Percentiles rank a stretch among this genome's conserved stretches.
Evolutionary conservation across 345 rosid genomes (phyloP).

Genomic region (Excoecaria agallocha): DNA sequence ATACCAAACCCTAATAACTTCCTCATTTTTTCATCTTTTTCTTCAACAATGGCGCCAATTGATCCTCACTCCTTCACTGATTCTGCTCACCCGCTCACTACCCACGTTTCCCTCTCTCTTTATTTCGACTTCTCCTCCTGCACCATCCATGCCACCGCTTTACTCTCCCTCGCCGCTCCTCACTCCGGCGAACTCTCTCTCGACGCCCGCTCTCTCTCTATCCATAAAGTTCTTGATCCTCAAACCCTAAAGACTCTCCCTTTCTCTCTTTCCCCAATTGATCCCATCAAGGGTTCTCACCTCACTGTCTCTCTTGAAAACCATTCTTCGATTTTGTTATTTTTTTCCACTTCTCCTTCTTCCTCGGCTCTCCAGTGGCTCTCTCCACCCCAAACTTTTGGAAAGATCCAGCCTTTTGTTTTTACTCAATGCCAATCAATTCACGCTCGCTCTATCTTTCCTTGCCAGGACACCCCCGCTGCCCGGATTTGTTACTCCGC

Average conservation of each 20-base stretch:
- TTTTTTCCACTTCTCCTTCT: slow-evolving; percentile 59
- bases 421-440: slow-evolving; percentile 87
- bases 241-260: slow-evolving; percentile 45
- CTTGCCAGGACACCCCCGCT: slow-evolving; percentile 95
- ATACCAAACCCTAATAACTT: not conserved
- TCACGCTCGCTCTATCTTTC: slow-evolving; percentile 90
- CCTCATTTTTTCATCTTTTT: not conserved
- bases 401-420: slow-evolving; percentile 62
- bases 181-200: slow-evolving; percentile 52
- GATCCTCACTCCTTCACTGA: slow-evolving; percentile 90
- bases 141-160: slow-evolving; percentile 71
- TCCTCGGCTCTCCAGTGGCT: slow-evolving; percentile 97
- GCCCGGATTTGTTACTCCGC: slow-evolving; percentile 70
- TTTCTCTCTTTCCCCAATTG: slow-evolving; percentile 36
- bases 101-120: slow-evolving; percentile 62
- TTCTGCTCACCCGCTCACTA: slow-evolving; percentile 63
- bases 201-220: slow-evolving; percentile 65
- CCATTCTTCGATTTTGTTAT: slow-evolving; percentile 40
- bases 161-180: slow-evolving; percentile 56
- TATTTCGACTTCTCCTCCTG: slow-evolving; percentile 73
- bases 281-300: slow-evolving; percentile 53
- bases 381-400: slow-evolving; percentile 66
- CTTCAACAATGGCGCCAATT: slow-evolving; percentile 53
- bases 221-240: slow-evolving; percentile 47
- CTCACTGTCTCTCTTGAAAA: slow-evolving; percentile 47